Percentiles rank a stretch among this genome's conserved stretches.
These are phyloP conservation scores for Malus hybrid DNA, from an alignment of 331 rosid genomes.

Conservation along the genomic window DNA sequence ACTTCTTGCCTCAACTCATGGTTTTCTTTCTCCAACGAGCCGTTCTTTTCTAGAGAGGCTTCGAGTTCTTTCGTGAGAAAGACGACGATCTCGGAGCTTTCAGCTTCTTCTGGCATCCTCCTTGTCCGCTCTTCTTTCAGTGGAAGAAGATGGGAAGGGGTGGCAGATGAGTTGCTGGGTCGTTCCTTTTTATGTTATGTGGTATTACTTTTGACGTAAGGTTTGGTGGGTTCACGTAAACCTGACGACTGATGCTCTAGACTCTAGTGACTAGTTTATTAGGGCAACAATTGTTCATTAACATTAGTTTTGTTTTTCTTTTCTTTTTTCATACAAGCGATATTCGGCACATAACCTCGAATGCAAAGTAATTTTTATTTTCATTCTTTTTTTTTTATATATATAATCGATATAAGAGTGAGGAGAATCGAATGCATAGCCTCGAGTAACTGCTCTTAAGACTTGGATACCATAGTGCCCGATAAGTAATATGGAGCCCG, in stretches of 20 bases:
- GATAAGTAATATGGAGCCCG: too few species aligned
- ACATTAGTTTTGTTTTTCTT: not conserved
- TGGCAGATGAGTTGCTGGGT: slow-evolving; percentile 12
- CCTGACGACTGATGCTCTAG: not conserved
- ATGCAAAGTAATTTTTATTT: too few species aligned
- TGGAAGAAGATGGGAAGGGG: not conserved
- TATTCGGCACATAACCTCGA: not conserved
- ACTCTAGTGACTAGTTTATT: not conserved
- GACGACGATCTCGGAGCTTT: slow-evolving; percentile 36
- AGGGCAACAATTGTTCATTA: not conserved
- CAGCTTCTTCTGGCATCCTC: slow-evolving; percentile 41
- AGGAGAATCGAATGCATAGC: not conserved
- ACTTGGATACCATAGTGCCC: not conserved
- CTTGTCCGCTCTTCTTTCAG: slow-evolving; percentile 8
- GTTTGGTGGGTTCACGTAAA: slow-evolving; percentile 29
- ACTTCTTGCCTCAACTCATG: slow-evolving; percentile 66
- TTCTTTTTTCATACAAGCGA: too few species aligned
- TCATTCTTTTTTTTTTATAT: not conserved
- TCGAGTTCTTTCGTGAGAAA: slow-evolving; percentile 45
- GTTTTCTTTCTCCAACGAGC: slow-evolving; percentile 62
- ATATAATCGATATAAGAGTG: too few species aligned
- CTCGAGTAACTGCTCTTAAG: not conserved
- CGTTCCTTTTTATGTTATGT: slow-evolving; percentile 22
- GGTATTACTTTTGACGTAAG: slow-evolving; percentile 48
- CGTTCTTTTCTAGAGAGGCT: slow-evolving; percentile 39